phyloP scores from a whole-genome alignment of 169 alveolate genomes.

The Plasmodium gonderi region DNA sequence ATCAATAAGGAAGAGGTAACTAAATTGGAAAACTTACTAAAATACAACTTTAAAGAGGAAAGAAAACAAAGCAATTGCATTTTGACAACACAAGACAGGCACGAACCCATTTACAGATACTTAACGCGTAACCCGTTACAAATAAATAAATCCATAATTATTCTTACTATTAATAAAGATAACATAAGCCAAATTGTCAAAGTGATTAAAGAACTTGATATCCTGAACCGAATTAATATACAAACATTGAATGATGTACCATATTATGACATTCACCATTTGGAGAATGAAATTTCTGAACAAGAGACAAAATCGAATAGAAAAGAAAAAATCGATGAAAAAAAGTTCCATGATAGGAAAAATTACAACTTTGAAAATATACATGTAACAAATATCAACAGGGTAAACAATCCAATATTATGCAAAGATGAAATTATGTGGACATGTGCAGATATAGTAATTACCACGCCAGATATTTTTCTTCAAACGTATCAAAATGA shows the following conservation, averaged over 20 bases:
- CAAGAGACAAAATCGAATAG: neutral
- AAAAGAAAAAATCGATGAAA: neutral
- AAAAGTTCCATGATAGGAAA: neutral
- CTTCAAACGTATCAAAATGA: conserved; percentile 70
- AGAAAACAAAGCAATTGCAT: neutral
- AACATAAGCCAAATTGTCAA: conserved; percentile 78
- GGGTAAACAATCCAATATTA: conserved; percentile 6
- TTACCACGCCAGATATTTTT: conserved; percentile 82
- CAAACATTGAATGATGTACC: conserved; percentile 81
- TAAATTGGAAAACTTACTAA: conserved; percentile 27
- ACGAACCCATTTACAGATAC: conserved; percentile 42
- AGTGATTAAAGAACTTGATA: conserved; percentile 75
- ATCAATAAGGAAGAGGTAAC: conserved; percentile 21
- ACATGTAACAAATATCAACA: neutral
- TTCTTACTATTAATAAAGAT: conserved; percentile 82
- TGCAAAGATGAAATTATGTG: conserved; percentile 76
- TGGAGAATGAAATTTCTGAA: neutral
- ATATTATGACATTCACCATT: neutral
- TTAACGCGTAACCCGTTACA: conserved; percentile 49
- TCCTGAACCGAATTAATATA: conserved; percentile 78
- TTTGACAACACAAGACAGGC: neutral
- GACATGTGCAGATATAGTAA: conserved; percentile 80
- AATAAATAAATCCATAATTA: conserved; percentile 63
- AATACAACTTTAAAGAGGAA: neutral
- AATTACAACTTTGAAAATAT: conserved; percentile 6